These are phyloP conservation scores for Coniosporium tulheliwenetii DNA, from an alignment of 2,329 filamentous ascomycete species.

Conservation along the genomic window DNA sequence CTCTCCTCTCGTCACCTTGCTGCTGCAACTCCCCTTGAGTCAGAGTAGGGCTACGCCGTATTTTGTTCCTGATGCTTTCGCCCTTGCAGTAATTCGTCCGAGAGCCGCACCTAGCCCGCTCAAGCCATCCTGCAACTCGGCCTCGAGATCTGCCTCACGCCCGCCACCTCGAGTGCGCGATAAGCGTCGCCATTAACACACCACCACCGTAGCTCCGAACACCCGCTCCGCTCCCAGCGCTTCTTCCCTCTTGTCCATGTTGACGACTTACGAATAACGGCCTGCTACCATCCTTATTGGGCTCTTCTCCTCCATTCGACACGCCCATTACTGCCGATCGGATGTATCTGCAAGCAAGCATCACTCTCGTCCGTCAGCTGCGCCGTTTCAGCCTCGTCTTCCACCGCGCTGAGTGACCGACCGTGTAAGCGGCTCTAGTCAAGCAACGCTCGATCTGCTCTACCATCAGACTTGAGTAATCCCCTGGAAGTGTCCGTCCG, in stretches of 20 bases:
- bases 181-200: constrained; percentile 1
- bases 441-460: no score
- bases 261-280: no score
- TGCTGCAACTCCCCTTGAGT: constrained; percentile 8
- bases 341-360: constrained; percentile 18
- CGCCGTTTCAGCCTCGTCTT: constrained; percentile 18
- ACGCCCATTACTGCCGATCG: constrained; percentile 4
- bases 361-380: constrained; percentile 17
- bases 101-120: constrained; percentile 13
- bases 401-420: neutral
- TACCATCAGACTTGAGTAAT: no score
- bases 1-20: no score
- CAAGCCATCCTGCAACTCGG: constrained; percentile 8
- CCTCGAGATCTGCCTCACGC: constrained; percentile 6
- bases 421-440: no score
- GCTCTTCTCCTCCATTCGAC: no score
- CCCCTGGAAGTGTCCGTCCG: no score
- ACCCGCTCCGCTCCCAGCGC: no score
- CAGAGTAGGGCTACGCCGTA: constrained; percentile 1
- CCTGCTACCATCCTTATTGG: no score
- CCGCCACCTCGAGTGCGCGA: constrained; percentile 3
- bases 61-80: neutral
- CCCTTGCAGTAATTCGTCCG: neutral
- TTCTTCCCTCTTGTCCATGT: no score
- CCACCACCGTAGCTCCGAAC: constrained; percentile 1